Base-by-base conservation (phyloP, 2,329 filamentous ascomycete species). In the Aspergillus candidus region DNA sequence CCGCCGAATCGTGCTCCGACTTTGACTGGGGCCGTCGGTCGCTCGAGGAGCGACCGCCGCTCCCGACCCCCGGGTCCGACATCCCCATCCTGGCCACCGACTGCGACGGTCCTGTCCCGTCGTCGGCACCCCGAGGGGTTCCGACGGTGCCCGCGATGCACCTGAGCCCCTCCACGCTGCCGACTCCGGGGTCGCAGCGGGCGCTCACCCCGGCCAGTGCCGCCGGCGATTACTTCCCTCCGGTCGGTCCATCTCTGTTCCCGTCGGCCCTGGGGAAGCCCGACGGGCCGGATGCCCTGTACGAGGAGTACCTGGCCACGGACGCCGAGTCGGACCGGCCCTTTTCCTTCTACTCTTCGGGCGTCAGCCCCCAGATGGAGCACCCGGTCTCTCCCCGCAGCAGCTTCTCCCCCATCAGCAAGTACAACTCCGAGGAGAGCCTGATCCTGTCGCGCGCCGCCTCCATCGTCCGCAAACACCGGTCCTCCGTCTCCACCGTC, bases 1-100 rank as follows among this genome's bases (percentile, higher is more conserved):
- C 75, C 18, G 73, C 78, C 5, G 79, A 82, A 59, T 77, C 78
- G 2, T 75, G 77, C 41, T 80, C 75, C 50, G 71, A 82, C 49
- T 80, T 79, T 45, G 76, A 81, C 46, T 82, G 78, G 77, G 68
- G 73, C 44, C 66, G 57, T 40, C 55, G 49, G 40, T 59, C 65
- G 37, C 27, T 66, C 5, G 64, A 69, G 8, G 60, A 65, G 35
- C 40, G 50, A n/a, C 50, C 54, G 32, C 48, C 18, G 6, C 18
- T 18, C 18, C 18, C 18, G 4, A 18, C 18, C 4, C 22, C 22
- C 22, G 22, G 7, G 22, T 27, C 22, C 22, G 22, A 27, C 6
- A 27, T 27, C 22, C 22, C 22, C 22, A 27, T 27, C 22, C 7
- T 27, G 7, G 22, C 22, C 7, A 27, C 22, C 22, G 22, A 27